Conservation (phyloP, 129 eudicot genomes). For the Daucus carota region DH1_v3.0 NC_030389.2:43764501-43765000, state of each 20-base stretch:
- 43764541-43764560: neutral
- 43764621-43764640: neutral
- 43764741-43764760: neutral
- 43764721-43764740: neutral
- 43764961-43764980: constrained; percentile 55
- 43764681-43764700: neutral
- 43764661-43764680: neutral
- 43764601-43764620: neutral
- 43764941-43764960: constrained; percentile 85
- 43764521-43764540: constrained; percentile 16
- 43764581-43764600: neutral
- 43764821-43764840: neutral
- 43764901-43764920: constrained; percentile 82
- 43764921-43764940: constrained; percentile 88
- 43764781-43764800: neutral
- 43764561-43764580: neutral
- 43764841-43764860: neutral
- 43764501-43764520: constrained; percentile 93
- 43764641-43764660: neutral
- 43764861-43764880: neutral
- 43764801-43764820: neutral
- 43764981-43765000: neutral
- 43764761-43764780: neutral
- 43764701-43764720: neutral
- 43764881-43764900: neutral